These are phyloP conservation scores for Tremella fuciformis DNA, from an alignment of 768 basidiomycete genomes.

Conservation along the genomic window DNA sequence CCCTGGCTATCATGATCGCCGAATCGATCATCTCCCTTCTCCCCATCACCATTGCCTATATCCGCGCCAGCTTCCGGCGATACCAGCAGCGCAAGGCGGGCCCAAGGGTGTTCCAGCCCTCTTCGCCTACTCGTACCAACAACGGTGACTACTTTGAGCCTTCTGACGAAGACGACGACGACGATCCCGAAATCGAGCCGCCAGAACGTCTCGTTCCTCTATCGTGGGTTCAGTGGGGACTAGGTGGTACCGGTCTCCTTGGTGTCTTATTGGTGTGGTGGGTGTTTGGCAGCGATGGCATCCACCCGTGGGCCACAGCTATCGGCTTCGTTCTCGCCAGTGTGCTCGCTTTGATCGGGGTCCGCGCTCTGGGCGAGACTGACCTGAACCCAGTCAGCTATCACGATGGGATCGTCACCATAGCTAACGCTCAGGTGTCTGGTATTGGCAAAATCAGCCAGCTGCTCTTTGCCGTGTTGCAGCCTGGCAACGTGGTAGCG, in stretches of 20 bases:
- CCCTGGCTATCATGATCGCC: constrained; percentile 91
- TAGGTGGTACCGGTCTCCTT: constrained; percentile 61
- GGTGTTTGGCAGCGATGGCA: constrained; percentile 86
- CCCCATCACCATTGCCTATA: constrained; percentile 62
- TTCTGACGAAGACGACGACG: constrained; percentile 48
- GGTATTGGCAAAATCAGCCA: constrained; percentile 94
- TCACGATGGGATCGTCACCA: neutral
- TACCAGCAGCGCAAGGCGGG: constrained; percentile 28
- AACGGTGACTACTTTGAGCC: constrained; percentile 42
- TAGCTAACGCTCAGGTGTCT: constrained; percentile 48
- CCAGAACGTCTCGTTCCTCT: constrained; percentile 75
- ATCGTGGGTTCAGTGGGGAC: constrained; percentile 71
- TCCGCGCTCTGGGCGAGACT: constrained; percentile 91
- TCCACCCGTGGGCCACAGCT: constrained; percentile 91
- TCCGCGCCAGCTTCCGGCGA: constrained; percentile 36
- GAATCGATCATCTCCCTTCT: constrained; percentile 83
- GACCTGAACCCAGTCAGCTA: constrained; percentile 61
- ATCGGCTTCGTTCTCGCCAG: constrained; percentile 79
- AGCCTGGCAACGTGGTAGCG: constrained; percentile 92
- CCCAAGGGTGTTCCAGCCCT: constrained; percentile 29
- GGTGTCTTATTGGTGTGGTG: constrained; percentile 81
- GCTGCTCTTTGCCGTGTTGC: constrained; percentile 87
- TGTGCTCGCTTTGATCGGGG: constrained; percentile 81
- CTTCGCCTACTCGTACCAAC: constrained; percentile 23
- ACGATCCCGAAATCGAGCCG: constrained; percentile 66